A percentile compares a stretch with the other conserved stretches of the same genome.
Conservation (phyloP, 768 basidiomycete species). For the Suillus brevipes region DNA sequence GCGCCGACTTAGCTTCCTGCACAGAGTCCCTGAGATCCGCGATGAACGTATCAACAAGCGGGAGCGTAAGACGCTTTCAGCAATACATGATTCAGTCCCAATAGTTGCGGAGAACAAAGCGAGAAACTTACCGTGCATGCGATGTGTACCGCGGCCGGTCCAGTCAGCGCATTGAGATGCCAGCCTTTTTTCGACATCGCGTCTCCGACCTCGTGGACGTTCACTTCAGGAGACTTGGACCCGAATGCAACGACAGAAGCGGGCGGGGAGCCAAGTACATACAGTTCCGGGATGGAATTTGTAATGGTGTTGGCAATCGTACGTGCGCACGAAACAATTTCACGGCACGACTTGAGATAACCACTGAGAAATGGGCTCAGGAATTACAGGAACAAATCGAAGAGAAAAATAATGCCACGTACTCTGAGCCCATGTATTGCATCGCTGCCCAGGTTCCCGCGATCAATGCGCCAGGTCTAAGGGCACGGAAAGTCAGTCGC, state of each 20-base stretch:
- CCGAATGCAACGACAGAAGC: slow-evolving; percentile 91
- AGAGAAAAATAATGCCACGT: slow-evolving; percentile 27
- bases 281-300: slow-evolving; percentile 75
- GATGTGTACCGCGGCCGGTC: slow-evolving; percentile 86
- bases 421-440: slow-evolving; percentile 90
- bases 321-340: slow-evolving; percentile 76
- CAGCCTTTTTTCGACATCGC: slow-evolving; percentile 83
- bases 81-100: not conserved
- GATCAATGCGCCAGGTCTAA: slow-evolving; percentile 85
- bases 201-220: slow-evolving; percentile 90
- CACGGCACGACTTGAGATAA: slow-evolving; percentile 81
- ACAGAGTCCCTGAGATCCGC: slow-evolving; percentile 82
- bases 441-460: slow-evolving; percentile 97
- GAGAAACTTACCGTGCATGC: slow-evolving; percentile 77
- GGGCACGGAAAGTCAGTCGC: not conserved
- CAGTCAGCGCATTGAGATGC: slow-evolving; percentile 84
- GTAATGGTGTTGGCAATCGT: slow-evolving; percentile 67
- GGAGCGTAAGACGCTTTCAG: slow-evolving; percentile 74
- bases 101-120: not conserved
- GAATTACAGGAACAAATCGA: slow-evolving; percentile 5
- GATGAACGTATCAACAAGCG: slow-evolving; percentile 74
- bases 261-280: slow-evolving; percentile 85
- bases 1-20: slow-evolving; percentile 59
- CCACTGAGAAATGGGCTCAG: slow-evolving; percentile 49
- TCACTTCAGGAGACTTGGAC: slow-evolving; percentile 50